A percentile compares a stretch with the other conserved stretches of the same genome.
These are phyloP conservation scores for Hibiscus trionum DNA, from an alignment of 345 rosid genomes.

Conservation along the genomic window DNA sequence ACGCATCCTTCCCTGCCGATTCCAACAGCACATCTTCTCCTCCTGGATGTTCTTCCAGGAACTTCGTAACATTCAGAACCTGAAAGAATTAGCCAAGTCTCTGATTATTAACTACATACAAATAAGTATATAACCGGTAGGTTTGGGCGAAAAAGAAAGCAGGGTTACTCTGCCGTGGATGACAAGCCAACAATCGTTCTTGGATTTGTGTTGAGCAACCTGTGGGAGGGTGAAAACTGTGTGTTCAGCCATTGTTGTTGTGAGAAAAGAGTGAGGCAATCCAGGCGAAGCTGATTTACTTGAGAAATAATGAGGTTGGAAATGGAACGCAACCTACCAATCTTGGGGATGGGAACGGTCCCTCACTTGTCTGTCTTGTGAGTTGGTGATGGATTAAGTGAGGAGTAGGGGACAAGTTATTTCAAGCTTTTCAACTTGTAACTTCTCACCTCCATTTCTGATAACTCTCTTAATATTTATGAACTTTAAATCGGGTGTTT, in stretches of 20 bases:
- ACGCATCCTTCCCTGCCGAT: constrained; percentile 49
- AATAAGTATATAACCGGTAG: background rate
- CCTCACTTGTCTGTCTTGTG: too few species aligned
- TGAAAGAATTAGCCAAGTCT: constrained; percentile 1
- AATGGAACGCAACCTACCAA: too few species aligned
- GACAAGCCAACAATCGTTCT: constrained; percentile 46
- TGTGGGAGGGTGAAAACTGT: constrained; percentile 32
- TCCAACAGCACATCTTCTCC: constrained; percentile 56
- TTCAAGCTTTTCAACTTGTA: too few species aligned
- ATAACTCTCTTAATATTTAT: too few species aligned
- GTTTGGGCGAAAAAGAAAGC: background rate
- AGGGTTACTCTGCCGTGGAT: constrained; percentile 8
- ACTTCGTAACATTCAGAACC: constrained; percentile 48
- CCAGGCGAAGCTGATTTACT: too few species aligned
- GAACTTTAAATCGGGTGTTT: too few species aligned
- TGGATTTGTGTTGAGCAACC: constrained; percentile 45
- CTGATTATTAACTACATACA: constrained; percentile 6
- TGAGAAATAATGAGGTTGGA: too few species aligned
- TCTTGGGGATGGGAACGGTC: background rate
- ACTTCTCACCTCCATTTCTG: too few species aligned
- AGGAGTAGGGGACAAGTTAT: too few species aligned
- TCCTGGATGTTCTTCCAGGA: constrained; percentile 60
- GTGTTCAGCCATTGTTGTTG: constrained; percentile 13
- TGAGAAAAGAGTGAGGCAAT: too few species aligned
- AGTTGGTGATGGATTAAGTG: too few species aligned